Base-by-base conservation (phyloP, 768 basidiomycete species). In the Collybiopsis confluens region DNA sequence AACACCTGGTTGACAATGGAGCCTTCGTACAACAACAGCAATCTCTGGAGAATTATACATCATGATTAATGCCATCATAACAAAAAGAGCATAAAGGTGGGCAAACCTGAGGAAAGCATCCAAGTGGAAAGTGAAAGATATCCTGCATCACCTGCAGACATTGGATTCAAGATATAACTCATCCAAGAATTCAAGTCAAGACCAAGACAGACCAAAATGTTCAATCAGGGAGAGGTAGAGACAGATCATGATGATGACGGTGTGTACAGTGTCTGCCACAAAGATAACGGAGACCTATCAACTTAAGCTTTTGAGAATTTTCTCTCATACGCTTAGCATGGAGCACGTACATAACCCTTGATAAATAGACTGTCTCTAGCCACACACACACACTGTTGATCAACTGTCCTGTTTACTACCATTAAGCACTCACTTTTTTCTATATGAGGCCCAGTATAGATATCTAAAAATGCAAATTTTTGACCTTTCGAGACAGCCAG, bases 361-460 rank as follows among this genome's bases (percentile, higher is more conserved):
- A 46, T 46, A 11, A 18, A 30, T 10, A 8, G 4, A n/a, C 27
- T 27, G 33, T 46, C 45, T 30, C 45, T 46, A 45, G 23, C n/a
- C n/a, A 2, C 15, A 46, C 45, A 33, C 15, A n/a, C 9, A 16
- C 11, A 10, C 2, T 6, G 5, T 18, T 16, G n/a, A 13, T 13
- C 28, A 23, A n/a, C n/a, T n/a, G n/a, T n/a, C n/a, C n/a, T n/a
- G n/a, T n/a, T n/a, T 45, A 5, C 4, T 20, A 18, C n/a, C 10
- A 27, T 11, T 21, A 44, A 4, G 1, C 11, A 20, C 45, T 8
- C 27, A 49, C 54, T 33, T 47, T 26, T 43, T 42, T 21, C 37
- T 33, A 41, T 55, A 48, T 24, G 45, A 30, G 21, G 28, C 38
- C 54, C 54, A 55, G 38, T 55, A 55, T 26, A 55, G 30, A 26